Evolutionary conservation across 306 rosid genomes (phyloP).

Genomic region (Sesbania bispinosa): DNA sequence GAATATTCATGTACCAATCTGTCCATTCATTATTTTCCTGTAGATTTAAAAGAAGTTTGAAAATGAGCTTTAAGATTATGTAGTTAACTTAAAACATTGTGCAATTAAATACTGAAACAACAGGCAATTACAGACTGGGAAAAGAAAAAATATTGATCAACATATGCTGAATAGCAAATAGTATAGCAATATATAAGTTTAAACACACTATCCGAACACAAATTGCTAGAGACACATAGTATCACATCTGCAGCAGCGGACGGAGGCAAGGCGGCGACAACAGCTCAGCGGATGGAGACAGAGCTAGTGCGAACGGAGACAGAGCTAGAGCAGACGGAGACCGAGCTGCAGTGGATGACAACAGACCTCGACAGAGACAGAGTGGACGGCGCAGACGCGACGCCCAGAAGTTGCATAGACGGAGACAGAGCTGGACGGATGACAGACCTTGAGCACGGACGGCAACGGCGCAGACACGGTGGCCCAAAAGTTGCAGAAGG

Average conservation of each 20-base stretch:
- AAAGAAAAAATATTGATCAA: constrained; percentile 8
- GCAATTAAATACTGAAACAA: neutral
- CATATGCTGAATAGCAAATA: constrained; percentile 2
- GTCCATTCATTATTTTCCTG: constrained; percentile 84
- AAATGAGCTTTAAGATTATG: constrained; percentile 18
- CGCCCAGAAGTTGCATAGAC: too few species aligned
- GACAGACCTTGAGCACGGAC: too few species aligned
- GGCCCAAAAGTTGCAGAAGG: too few species aligned
- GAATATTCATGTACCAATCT: constrained; percentile 66
- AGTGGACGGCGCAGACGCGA: too few species aligned
- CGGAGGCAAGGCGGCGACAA: too few species aligned
- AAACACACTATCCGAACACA: neutral
- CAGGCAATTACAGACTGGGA: constrained; percentile 5
- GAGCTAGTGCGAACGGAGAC: too few species aligned
- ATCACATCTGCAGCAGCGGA: constrained; percentile 77
- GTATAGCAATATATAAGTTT: neutral
- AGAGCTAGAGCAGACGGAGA: too few species aligned
- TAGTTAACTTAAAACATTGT: neutral
- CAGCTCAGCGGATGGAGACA: too few species aligned
- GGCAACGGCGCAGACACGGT: too few species aligned
- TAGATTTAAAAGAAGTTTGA: constrained; percentile 17
- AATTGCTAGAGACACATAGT: constrained; percentile 11
- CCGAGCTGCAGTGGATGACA: too few species aligned
- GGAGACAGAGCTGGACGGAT: too few species aligned
- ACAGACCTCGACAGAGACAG: too few species aligned